Conservation (phyloP, 1,139 yeast genomes). For the Dujonia santamariae region DNA sequence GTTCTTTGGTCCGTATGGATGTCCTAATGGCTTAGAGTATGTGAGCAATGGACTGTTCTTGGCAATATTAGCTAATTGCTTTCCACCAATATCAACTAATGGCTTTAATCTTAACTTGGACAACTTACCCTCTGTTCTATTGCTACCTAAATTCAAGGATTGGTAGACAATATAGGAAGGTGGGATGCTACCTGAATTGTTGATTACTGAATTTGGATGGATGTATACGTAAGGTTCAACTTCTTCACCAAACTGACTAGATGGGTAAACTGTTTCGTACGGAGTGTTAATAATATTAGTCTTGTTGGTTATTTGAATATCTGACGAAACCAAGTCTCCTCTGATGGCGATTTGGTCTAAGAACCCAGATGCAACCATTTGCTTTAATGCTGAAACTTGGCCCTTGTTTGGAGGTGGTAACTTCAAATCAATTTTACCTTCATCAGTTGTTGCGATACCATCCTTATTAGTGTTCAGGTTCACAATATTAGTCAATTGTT, state of each 20-base stretch:
- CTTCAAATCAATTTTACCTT: conserved; percentile 32
- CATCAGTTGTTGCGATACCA: conserved; percentile 52
- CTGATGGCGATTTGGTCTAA: conserved; percentile 87
- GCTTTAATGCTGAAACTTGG: conserved; percentile 80
- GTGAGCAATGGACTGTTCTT: conserved; percentile 69
- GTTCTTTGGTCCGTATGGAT: conserved; percentile 80
- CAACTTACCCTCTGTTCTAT: conserved; percentile 25
- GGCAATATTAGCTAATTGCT: conserved; percentile 75
- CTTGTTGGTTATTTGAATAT: conserved; percentile 54
- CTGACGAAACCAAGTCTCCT: conserved; percentile 72
- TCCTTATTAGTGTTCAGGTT: conserved; percentile 59
- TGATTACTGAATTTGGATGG: conserved; percentile 71
- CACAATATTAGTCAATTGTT: conserved; percentile 75
- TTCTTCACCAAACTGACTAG: conserved; percentile 32
- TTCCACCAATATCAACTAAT: conserved; percentile 71
- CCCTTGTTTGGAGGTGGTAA: conserved; percentile 63
- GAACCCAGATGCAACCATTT: conserved; percentile 90
- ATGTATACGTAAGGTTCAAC: conserved; percentile 62
- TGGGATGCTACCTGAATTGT: conserved; percentile 57
- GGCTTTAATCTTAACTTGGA: conserved; percentile 68
- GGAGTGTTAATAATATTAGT: conserved; percentile 66
- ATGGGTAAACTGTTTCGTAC: conserved; percentile 66
- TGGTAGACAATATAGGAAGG: conserved; percentile 76
- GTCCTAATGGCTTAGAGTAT: conserved; percentile 88
- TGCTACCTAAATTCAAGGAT: conserved; percentile 49